These are phyloP conservation scores for Candolleomyces aberdarensis DNA, from an alignment of 768 basidiomycete species.

Conservation along the genomic window DNA sequence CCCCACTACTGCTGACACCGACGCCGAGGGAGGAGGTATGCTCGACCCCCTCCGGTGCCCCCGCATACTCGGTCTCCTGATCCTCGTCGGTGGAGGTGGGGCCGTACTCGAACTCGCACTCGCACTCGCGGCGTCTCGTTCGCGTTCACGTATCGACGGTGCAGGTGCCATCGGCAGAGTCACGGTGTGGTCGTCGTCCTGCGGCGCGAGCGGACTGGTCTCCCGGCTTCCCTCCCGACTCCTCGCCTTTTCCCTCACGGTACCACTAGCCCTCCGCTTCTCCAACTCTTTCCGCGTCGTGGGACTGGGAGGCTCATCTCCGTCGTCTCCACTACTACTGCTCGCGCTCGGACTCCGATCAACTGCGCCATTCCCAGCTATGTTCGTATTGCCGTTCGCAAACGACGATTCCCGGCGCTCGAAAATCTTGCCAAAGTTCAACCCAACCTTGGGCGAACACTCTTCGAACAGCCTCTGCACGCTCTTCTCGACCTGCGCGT, in stretches of 20 bases:
- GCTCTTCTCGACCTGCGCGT: no score
- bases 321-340: constrained; percentile 25
- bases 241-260: constrained; percentile 5
- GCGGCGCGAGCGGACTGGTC: no score
- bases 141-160: constrained; percentile 3
- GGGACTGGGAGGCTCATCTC: no score
- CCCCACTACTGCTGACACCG: constrained; percentile 25
- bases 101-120: no score
- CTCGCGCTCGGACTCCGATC: constrained; percentile 10
- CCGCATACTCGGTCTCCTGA: no score
- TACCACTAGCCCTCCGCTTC: constrained; percentile 14
- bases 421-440: constrained; percentile 78
- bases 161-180: constrained; percentile 6
- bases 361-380: not conserved
- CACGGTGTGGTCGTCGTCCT: no score
- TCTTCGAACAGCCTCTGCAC: constrained; percentile 66
- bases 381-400: no score
- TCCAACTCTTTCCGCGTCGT: constrained; percentile 42
- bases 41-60: not conserved
- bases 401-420: constrained; percentile 27
- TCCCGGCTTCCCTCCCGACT: no score
- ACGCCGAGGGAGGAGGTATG: constrained; percentile 3
- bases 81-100: no score
- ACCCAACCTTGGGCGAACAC: constrained; percentile 64
- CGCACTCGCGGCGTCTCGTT: not conserved